Base-by-base conservation (phyloP, 352 stramenopile species). In the Globisporangium viniferum region DNA sequence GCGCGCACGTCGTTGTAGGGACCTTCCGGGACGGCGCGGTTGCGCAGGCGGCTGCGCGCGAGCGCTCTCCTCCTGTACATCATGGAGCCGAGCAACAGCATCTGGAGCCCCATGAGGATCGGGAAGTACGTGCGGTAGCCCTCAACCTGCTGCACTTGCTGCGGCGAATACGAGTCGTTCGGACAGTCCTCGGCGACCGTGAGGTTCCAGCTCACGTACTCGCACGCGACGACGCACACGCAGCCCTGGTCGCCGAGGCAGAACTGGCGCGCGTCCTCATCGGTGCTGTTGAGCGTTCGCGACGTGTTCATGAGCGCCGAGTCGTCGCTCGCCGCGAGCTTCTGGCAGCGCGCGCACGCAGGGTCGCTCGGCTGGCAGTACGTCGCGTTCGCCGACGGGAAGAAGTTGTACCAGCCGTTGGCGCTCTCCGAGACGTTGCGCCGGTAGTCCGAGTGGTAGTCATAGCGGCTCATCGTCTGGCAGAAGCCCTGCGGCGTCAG, bases 1-100 rank as follows among this genome's bases (percentile, higher is more conserved):
- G 82, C 81, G 46, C 80, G 69, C 22, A 88, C 80, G 35, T 93
- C 89, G 64, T 93, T 92, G 74, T 93, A 93, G 46, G 83, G 81
- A 10, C 83, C 85, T 61, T 84, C 72, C 0, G 59, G 39, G 12
- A 58, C 72, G 0, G 68, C 35, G 24, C 59, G 60, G 20, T 61
- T 55, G 1, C 68, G 71, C 5, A 60, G 59, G n/a, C 73, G 67
- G 24, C 71, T 75, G 29, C 71, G 73, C 35, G 65, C 60, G 49
- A 84, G 87, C 0, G 82, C 48, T 27, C 73, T 72, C 2, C 83
- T 81, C 54, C 75, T 81, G 53, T 93, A 89, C 59, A 92, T 74
- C 59, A 91, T 77, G 18, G 84, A 74, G 4, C 68, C 73, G 18
- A 93, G 75, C 36, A 93, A 67, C 29, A 70, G 59, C 31, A 91